phyloP scores from a whole-genome alignment of 1,284 basidiomycete genomes.

The Pseudozyma pruni region DNA sequence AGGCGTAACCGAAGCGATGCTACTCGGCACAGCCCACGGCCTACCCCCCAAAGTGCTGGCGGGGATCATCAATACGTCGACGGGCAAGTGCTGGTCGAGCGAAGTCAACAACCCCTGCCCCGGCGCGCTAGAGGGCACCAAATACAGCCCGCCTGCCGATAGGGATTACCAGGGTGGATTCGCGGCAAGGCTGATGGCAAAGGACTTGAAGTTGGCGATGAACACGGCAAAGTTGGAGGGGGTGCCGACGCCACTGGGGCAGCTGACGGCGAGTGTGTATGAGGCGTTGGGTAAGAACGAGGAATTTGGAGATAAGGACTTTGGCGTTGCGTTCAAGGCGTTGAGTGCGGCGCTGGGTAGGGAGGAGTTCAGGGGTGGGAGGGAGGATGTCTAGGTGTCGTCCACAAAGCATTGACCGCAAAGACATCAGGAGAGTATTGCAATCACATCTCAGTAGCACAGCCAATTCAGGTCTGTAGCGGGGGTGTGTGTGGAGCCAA shows the following conservation, averaged over 20 bases:
- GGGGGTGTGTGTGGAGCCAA: too few species aligned
- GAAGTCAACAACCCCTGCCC: conserved; percentile 89
- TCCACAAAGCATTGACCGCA: not conserved
- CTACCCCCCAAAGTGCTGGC: conserved; percentile 54
- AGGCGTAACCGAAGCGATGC: conserved; percentile 60
- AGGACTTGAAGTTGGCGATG: conserved; percentile 60
- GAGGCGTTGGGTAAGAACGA: conserved; percentile 52
- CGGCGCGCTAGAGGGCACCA: conserved; percentile 72
- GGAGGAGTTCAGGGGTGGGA: conserved; percentile 40
- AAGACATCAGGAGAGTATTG: too few species aligned
- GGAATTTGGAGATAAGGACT: conserved; percentile 55
- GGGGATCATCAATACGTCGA: conserved; percentile 62
- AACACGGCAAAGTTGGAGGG: conserved; percentile 54
- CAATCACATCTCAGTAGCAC: too few species aligned
- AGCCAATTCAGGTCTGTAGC: too few species aligned
- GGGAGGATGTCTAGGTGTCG: conserved; percentile 20
- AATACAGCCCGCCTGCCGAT: conserved; percentile 82
- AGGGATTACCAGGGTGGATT: conserved; percentile 77
- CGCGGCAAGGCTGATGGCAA: conserved; percentile 46
- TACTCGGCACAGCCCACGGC: conserved; percentile 58
- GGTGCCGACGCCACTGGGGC: conserved; percentile 55
- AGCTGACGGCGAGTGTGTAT: conserved; percentile 53
- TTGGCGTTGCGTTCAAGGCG: conserved; percentile 59
- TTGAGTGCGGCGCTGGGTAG: conserved; percentile 47
- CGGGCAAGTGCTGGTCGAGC: conserved; percentile 78